Conservation (phyloP, 176 grass and related monocot species). For the Bonia amplexicaulis region DNA sequence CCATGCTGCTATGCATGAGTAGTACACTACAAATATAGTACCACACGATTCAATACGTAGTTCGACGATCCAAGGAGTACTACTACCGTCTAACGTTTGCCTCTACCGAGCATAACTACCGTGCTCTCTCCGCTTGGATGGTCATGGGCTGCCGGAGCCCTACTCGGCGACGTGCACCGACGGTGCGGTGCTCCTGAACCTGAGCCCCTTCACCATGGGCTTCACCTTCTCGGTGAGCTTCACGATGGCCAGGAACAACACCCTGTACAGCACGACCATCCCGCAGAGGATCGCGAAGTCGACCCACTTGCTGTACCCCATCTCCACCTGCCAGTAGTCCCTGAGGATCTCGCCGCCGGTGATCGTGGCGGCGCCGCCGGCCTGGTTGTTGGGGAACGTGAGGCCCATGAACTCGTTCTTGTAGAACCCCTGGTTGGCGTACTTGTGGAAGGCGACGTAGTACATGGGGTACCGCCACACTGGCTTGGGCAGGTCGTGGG, state of each 20-base stretch:
- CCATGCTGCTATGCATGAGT: background rate
- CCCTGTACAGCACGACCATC: constrained; percentile 70
- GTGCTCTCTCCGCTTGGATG: background rate
- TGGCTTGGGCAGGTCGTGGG: constrained; percentile 55
- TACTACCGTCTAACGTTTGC: background rate
- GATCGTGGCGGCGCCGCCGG: constrained; percentile 29
- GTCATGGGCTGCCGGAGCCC: background rate
- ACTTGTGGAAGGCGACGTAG: constrained; percentile 84
- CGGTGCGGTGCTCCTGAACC: constrained; percentile 26
- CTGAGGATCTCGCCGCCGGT: constrained; percentile 54
- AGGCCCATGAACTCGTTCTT: constrained; percentile 84
- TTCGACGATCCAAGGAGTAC: background rate
- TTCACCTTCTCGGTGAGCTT: constrained; percentile 72
- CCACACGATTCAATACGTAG: background rate
- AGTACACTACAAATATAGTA: background rate
- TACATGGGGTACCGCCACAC: constrained; percentile 86
- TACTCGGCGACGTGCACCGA: constrained; percentile 6
- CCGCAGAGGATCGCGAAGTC: constrained; percentile 56
- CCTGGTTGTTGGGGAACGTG: constrained; percentile 61
- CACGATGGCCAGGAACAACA: constrained; percentile 57
- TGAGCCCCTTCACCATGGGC: constrained; percentile 51
- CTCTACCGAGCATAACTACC: background rate
- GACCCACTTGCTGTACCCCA: constrained; percentile 80
- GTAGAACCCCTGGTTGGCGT: constrained; percentile 77
- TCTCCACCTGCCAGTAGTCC: constrained; percentile 63